Base-by-base conservation (phyloP, 2,329 filamentous ascomycete species). In the Eutypella sp. region DNA sequence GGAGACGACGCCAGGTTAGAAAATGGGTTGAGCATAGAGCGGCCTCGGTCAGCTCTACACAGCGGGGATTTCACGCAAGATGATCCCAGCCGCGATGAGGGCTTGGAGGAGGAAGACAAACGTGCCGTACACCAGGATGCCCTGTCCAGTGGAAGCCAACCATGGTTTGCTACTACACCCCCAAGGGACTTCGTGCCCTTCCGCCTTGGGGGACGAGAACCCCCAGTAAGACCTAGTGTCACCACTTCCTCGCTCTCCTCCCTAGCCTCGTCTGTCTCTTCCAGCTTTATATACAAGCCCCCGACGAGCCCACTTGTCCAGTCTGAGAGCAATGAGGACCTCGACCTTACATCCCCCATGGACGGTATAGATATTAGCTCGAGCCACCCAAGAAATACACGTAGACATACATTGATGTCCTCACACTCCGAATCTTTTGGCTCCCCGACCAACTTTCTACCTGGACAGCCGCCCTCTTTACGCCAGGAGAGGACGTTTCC, bases 251-350 rank as follows among this genome's bases (percentile, higher is more conserved):
- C 72, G 19, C 70, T 76, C 16, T 84, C 84, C 7, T 84, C 82
- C 1, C 60, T 86, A 9, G 85, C 84, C 3, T 89, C 84, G 7
- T 87, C 89, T 1, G 74, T 87, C 13, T 85, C 87, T 0, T 86
- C 84, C 2, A 90, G 82, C 56, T 96, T 96, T 63, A 76, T 87
- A 25, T 86, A 95, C 50, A 86, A 92, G 66, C 81, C 88, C 2
- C 92, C 93, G 0, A 97, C 93, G 2, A 97, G 91, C 58, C 93
- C 93, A 13, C 73, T 99, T 10, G 91, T 95, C 1, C 84, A 96
- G 59, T 89, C 90, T 36, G 82, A 89, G 58, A 95, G 85, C 67
- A 93, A 91, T 55, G 84, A 89, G 6, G 89, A 93, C 54, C 61
- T 85, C 19, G 83, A 89, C 47, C 72, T 85, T 40, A 73, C 80